These are phyloP conservation scores for Forsythia suspensa DNA, from an alignment of 257 asterid species.

Conservation along the genomic window DNA sequence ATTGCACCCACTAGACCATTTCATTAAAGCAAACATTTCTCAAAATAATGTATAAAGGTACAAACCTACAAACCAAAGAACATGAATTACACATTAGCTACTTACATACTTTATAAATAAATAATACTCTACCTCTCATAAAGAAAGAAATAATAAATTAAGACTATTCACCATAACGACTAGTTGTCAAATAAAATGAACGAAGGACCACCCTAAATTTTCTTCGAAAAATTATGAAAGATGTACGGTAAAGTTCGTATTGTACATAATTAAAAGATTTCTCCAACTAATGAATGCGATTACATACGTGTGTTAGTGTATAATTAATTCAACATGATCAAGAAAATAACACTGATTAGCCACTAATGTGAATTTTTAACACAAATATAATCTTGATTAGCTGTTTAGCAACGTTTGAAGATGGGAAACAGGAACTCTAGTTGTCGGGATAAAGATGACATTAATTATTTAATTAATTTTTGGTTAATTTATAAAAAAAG, in stretches of 20 bases:
- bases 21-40: background rate
- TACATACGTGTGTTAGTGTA: constrained; percentile 20
- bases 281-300: constrained; percentile 5
- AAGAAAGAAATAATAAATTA: background rate
- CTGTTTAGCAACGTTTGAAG: constrained; percentile 51
- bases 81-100: background rate
- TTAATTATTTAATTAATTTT: constrained; percentile 28
- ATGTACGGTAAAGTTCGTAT: background rate
- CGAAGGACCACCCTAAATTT: background rate
- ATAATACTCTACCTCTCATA: background rate
- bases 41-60: background rate
- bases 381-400: constrained; percentile 25
- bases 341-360: constrained; percentile 31
- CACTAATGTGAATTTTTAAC: constrained; percentile 19
- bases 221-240: background rate
- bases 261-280: background rate
- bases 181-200: background rate
- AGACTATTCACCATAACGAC: background rate
- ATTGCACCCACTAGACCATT: background rate
- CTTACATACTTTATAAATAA: background rate
- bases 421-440: constrained; percentile 40
- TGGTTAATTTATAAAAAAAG: constrained; percentile 10
- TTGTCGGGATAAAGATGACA: constrained; percentile 51
- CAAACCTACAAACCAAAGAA: background rate
- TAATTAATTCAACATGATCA: constrained; percentile 17